phyloP scores from a whole-genome alignment of 2,329 filamentous ascomycete species.

The Colletotrichum euphorbiae region DNA sequence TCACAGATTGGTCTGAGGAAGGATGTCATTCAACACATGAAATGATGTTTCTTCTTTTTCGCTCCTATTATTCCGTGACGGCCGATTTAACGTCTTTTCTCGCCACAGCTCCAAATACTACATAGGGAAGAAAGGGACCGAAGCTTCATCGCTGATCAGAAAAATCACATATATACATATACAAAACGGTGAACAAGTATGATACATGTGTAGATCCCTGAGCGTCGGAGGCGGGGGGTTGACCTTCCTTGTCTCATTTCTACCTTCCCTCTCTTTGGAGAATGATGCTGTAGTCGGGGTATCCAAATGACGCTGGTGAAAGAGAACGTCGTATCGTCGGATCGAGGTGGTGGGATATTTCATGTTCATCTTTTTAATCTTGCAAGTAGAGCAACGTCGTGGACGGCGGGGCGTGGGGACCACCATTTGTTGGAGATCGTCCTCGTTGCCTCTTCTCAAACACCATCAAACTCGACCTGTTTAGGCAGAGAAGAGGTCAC shows the following conservation, averaged over 20 bases:
- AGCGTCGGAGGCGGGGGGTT: not conserved
- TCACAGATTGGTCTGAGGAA: too few species aligned
- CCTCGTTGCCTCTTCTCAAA: too few species aligned
- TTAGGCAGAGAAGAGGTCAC: slow-evolving; percentile 56
- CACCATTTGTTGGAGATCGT: slow-evolving; percentile 4
- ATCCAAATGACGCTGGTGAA: slow-evolving; percentile 10
- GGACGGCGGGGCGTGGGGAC: not conserved
- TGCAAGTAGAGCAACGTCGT: slow-evolving; percentile 4
- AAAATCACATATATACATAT: slow-evolving; percentile 14
- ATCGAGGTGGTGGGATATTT: slow-evolving; percentile 2
- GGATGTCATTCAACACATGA: too few species aligned
- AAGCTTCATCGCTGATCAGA: slow-evolving; percentile 11
- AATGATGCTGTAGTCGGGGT: not conserved
- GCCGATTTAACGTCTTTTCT: not conserved
- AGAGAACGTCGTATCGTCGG: slow-evolving; percentile 16
- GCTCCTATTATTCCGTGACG: not conserved
- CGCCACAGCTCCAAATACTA: not conserved
- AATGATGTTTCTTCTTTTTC: too few species aligned
- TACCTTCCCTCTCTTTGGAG: not conserved
- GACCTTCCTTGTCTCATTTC: not conserved
- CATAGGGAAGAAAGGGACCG: not conserved
- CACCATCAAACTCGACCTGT: not conserved
- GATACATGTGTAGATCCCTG: slow-evolving; percentile 13
- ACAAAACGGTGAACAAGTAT: slow-evolving; percentile 16
- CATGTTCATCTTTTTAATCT: slow-evolving; percentile 20